Evolutionary conservation across 805 yeast species (phyloP).

Genomic region (Sugiyamaella americana): DNA sequence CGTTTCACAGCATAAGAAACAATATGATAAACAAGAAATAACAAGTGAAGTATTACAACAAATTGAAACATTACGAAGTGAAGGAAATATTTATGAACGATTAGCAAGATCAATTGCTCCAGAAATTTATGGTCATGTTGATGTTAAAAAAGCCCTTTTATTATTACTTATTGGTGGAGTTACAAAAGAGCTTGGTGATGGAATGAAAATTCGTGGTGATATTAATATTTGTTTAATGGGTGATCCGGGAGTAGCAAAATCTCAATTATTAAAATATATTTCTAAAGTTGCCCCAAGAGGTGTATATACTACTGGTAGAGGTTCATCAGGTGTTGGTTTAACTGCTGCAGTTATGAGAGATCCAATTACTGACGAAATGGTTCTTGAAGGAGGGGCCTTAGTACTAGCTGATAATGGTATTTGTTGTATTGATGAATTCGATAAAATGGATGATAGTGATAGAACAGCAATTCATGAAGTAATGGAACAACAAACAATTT

Average conservation of each 20-base stretch:
- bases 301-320: constrained; percentile 96
- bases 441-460: constrained; percentile 96
- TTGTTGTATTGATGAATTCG: constrained; percentile 98
- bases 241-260: constrained; percentile 99
- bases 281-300: constrained; percentile 93
- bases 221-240: constrained; percentile 96
- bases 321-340: constrained; percentile 97
- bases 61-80: constrained; percentile 47
- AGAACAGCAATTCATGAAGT: constrained; percentile 98
- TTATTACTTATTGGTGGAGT: constrained; percentile 91
- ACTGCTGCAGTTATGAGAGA: constrained; percentile 99
- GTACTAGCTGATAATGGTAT: constrained; percentile 96
- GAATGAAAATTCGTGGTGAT: constrained; percentile 96
- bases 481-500: constrained; percentile 98
- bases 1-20: constrained; percentile 81
- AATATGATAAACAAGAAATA: constrained; percentile 61
- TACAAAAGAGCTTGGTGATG: constrained; percentile 90
- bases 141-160: constrained; percentile 85
- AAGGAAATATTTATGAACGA: constrained; percentile 71
- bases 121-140: constrained; percentile 90
- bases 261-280: constrained; percentile 87
- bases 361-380: constrained; percentile 98
- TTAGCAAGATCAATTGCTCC: constrained; percentile 92
- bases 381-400: constrained; percentile 95
- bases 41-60: constrained; percentile 50